Percentiles rank a stretch among this genome's conserved stretches.
phyloP scores from a whole-genome alignment of 1,284 basidiomycete genomes.

The Puccinia triticina region DNA sequence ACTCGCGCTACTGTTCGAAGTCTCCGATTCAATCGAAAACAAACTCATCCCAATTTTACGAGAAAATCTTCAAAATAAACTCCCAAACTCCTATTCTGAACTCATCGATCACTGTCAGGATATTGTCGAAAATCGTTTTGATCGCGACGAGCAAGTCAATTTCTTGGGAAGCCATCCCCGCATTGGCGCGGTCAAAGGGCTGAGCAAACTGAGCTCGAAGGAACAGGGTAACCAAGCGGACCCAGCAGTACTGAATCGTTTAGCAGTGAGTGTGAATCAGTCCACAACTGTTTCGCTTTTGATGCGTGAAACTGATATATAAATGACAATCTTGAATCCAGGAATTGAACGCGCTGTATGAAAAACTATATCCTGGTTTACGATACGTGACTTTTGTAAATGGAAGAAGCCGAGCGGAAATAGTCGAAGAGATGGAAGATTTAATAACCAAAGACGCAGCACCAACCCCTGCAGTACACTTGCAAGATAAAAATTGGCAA shows the following conservation, averaged over 20 bases:
- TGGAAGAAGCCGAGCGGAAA: constrained; percentile 71
- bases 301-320: not conserved
- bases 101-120: constrained; percentile 69
- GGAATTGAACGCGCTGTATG: constrained; percentile 74
- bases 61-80: constrained; percentile 61
- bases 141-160: constrained; percentile 66
- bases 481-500: constrained; percentile 23
- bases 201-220: constrained; percentile 73
- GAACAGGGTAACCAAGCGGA: constrained; percentile 69
- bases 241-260: constrained; percentile 54
- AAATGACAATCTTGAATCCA: not conserved
- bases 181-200: constrained; percentile 74
- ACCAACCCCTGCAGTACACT: not conserved
- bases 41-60: constrained; percentile 62
- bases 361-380: constrained; percentile 71
- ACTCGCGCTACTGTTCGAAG: constrained; percentile 46
- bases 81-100: constrained; percentile 64
- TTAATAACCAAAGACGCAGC: not conserved
- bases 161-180: constrained; percentile 83
- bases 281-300: not conserved
- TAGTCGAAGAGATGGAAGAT: constrained; percentile 78
- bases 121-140: constrained; percentile 67
- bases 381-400: constrained; percentile 90
- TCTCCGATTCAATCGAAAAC: constrained; percentile 38
- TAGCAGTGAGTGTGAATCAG: constrained; percentile 53